Evolutionary conservation across 2,329 filamentous ascomycete species (phyloP).

Genomic region (Onygenales sp.): DNA sequence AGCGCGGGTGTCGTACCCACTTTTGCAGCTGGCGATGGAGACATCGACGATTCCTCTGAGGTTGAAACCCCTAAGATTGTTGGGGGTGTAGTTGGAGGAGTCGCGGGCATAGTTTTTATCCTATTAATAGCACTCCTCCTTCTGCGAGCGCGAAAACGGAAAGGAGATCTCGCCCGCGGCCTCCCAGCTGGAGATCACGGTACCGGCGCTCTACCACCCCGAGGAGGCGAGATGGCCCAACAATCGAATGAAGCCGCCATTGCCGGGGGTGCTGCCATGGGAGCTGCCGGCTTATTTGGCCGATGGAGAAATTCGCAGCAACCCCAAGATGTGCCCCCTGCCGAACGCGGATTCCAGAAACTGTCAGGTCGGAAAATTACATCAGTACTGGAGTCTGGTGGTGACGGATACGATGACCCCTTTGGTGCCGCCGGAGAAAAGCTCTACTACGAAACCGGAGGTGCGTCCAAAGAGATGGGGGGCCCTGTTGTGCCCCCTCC

Average conservation of each 20-base stretch:
- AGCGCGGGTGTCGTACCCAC: constrained; percentile 2
- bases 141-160: constrained; percentile 43
- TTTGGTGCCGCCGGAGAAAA: constrained; percentile 16
- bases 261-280: constrained; percentile 28
- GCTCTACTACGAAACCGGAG: constrained; percentile 22
- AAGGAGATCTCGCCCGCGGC: constrained; percentile 1
- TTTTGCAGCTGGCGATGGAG: constrained; percentile 6
- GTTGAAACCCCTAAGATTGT: constrained; percentile 45
- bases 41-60: constrained; percentile 11
- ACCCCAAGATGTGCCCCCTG: constrained; percentile 22
- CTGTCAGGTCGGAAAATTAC: constrained; percentile 40
- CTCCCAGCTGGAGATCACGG: constrained; percentile 11
- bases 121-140: constrained; percentile 40
- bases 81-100: constrained; percentile 53
- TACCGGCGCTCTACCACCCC: constrained; percentile 6
- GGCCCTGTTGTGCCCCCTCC: not conserved
- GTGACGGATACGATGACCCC: constrained; percentile 35
- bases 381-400: constrained; percentile 36
- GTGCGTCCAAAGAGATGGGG: constrained; percentile 16
- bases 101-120: constrained; percentile 47
- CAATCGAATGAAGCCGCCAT: constrained; percentile 29
- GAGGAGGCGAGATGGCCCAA: constrained; percentile 23
- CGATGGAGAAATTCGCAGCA: constrained; percentile 31
- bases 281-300: constrained; percentile 28
- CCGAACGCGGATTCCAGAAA: constrained; percentile 40